phyloP scores from a whole-genome alignment of 1,139 yeast species.

The Kluyveromyces sp. region DNA sequence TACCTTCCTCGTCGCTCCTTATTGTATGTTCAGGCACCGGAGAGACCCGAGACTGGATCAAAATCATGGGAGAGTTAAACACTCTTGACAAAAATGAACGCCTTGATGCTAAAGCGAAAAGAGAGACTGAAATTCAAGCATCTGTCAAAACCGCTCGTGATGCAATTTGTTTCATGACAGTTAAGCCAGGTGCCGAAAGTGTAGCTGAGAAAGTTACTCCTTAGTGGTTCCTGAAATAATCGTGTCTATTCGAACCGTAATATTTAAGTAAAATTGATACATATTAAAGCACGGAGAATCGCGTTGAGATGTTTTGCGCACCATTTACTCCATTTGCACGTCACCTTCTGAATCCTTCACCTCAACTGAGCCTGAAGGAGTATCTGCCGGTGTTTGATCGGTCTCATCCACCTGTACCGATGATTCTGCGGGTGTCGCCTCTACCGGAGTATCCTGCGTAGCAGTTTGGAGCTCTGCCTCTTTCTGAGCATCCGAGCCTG shows the following conservation, averaged over 20 bases:
- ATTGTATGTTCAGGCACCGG: conserved; percentile 61
- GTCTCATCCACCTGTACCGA: conserved; percentile 1
- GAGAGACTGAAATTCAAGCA: conserved; percentile 39
- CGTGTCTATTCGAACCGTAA: no score
- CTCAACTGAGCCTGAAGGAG: not conserved
- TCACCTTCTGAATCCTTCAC: conserved; percentile 24
- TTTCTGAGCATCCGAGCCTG: conserved; percentile 27
- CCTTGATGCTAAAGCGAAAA: conserved; percentile 37
- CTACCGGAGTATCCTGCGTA: conserved; percentile 11
- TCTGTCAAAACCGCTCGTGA: conserved; percentile 47
- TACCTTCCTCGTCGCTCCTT: conserved; percentile 57
- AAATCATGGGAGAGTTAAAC: conserved; percentile 42
- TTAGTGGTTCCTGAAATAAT: no score
- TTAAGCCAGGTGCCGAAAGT: conserved; percentile 30
- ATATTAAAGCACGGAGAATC: no score
- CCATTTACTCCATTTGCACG: conserved; percentile 20
- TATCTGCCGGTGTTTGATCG: not conserved
- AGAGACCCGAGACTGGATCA: conserved; percentile 40
- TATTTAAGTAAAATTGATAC: not conserved
- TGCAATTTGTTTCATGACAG: conserved; percentile 46
- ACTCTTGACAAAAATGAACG: conserved; percentile 32
- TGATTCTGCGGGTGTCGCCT: conserved; percentile 1
- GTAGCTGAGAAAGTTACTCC: not conserved
- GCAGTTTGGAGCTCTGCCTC: conserved; percentile 13
- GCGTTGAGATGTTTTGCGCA: no score